Percentiles rank a stretch among this genome's conserved stretches.
phyloP scores from a whole-genome alignment of 2,329 filamentous ascomycete genomes.

The Bipolaris gigantea region DNA sequence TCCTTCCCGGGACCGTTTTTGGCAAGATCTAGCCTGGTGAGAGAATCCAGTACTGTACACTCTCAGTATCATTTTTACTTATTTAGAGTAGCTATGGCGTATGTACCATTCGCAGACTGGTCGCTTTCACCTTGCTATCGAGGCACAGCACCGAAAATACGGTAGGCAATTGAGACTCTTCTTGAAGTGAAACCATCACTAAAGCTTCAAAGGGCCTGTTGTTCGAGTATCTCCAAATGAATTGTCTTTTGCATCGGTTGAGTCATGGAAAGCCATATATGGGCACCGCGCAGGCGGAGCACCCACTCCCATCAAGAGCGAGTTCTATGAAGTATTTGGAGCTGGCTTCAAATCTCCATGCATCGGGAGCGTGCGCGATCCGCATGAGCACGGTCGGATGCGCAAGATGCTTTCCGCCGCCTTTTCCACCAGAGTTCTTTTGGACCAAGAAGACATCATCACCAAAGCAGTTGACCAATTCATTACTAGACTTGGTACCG shows the following conservation, averaged over 20 bases:
- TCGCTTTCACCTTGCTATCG: background rate
- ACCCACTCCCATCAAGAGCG: background rate
- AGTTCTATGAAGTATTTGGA: constrained; percentile 1
- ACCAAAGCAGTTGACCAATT: background rate
- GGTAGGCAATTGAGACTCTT: background rate
- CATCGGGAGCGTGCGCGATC: background rate
- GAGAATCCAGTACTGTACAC: background rate
- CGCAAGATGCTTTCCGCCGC: background rate
- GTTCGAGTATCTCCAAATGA: constrained; percentile 3
- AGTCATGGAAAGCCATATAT: constrained; percentile 1
- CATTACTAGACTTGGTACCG: background rate
- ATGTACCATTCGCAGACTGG: background rate
- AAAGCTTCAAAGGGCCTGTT: background rate
- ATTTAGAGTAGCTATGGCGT: background rate
- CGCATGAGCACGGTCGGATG: background rate
- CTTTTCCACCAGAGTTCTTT: background rate
- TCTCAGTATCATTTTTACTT: too few species aligned
- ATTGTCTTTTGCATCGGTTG: background rate
- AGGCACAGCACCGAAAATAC: background rate
- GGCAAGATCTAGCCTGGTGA: background rate
- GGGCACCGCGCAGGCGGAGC: background rate
- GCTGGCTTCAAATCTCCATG: background rate
- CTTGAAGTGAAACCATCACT: background rate
- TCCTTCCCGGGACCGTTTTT: background rate
- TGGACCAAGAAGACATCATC: background rate